Evolutionary conservation across 2,329 filamentous ascomycete genomes (phyloP).

Genomic region (Ascochyta pisi): DNA sequence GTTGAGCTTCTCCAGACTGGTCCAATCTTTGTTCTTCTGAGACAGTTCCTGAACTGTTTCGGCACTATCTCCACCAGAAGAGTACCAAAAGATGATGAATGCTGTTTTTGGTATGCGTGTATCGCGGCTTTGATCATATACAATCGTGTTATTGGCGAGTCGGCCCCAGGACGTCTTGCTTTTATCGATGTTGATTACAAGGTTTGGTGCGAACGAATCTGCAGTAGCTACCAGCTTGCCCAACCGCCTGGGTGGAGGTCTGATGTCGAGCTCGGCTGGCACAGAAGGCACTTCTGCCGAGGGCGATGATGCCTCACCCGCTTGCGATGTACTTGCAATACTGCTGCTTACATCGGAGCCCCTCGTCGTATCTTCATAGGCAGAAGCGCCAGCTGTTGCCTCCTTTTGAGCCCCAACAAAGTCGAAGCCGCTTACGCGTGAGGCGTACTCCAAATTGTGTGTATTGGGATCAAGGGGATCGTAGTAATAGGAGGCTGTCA

Average conservation of each 20-base stretch:
- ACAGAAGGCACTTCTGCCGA: constrained; percentile 30
- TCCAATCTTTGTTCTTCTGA: constrained; percentile 60
- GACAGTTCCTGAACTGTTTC: constrained; percentile 59
- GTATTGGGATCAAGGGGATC: constrained; percentile 53
- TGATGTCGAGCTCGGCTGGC: constrained; percentile 41
- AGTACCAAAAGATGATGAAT: constrained; percentile 69
- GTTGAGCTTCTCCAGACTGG: constrained; percentile 62
- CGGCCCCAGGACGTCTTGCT: constrained; percentile 81
- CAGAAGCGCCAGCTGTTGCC: constrained; percentile 25
- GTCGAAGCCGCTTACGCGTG: constrained; percentile 54
- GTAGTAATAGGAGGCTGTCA: constrained; percentile 55
- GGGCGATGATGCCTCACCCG: constrained; percentile 25
- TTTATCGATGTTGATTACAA: constrained; percentile 67
- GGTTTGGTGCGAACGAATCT: constrained; percentile 70
- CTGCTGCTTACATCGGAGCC: constrained; percentile 32
- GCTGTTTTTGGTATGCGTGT: constrained; percentile 80
- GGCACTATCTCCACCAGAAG: constrained; percentile 72
- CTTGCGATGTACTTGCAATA: constrained; percentile 21
- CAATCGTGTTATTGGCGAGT: constrained; percentile 69
- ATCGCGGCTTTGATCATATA: constrained; percentile 69
- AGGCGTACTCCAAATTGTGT: constrained; percentile 56
- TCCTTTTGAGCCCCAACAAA: constrained; percentile 40
- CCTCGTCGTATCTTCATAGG: constrained; percentile 39
- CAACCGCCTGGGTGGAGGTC: constrained; percentile 55
- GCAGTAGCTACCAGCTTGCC: constrained; percentile 71